A percentile compares a stretch with the other conserved stretches of the same genome.
These are phyloP conservation scores for Fusarium coffeatum DNA, from an alignment of 2,329 filamentous ascomycete genomes.

Conservation along the genomic window DNA sequence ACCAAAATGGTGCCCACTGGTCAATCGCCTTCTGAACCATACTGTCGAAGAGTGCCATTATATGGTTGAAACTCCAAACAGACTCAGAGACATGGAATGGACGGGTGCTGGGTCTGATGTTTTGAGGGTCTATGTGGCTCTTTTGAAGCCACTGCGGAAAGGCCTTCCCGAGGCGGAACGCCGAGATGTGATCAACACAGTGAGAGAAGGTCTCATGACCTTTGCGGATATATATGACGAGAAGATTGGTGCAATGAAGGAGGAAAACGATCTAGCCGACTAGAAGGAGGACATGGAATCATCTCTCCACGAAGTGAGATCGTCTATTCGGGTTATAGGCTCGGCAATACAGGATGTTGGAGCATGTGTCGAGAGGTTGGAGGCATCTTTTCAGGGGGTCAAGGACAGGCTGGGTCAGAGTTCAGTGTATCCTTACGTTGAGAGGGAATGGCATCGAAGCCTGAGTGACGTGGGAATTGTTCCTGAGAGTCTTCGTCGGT, in stretches of 20 bases:
- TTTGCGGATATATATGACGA: slow-evolving; percentile 2
- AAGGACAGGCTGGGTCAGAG: not conserved
- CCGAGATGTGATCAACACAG: not conserved
- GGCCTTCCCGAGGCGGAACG: not conserved
- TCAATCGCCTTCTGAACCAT: not conserved
- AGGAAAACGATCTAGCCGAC: not conserved
- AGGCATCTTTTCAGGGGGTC: not conserved
- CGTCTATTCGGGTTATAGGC: not conserved
- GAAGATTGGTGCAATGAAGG: not conserved
- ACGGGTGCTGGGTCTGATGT: not conserved
- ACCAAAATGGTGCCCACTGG: not conserved
- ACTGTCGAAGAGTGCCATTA: not conserved
- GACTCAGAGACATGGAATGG: not conserved
- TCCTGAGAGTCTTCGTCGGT: not conserved
- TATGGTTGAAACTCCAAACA: not conserved
- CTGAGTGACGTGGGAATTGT: not conserved
- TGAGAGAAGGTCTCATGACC: not conserved
- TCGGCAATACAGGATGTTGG: not conserved
- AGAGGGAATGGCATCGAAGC: not conserved
- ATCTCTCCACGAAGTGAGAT: not conserved
- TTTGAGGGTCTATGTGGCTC: not conserved
- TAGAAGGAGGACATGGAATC: not conserved
- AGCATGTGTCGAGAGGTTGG: not conserved
- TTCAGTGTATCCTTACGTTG: slow-evolving; percentile 1
- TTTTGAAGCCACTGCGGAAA: slow-evolving; percentile 1